These are phyloP conservation scores for Dissophora globulifera DNA, from an alignment of 192 early-diverging fungal genomes.

Conservation along the genomic window DNA sequence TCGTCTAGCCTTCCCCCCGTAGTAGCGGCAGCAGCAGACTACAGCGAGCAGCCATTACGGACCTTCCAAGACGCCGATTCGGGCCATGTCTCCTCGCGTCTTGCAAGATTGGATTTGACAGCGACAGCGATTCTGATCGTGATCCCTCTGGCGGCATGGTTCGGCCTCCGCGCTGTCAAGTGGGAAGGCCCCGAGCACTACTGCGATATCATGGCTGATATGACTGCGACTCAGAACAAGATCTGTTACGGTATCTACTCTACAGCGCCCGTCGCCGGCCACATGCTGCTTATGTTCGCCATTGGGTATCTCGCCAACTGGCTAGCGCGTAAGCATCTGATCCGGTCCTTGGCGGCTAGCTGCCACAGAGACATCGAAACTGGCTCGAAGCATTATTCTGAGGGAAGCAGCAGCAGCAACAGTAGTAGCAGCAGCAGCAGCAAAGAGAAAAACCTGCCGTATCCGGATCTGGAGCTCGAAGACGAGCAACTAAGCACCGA, in stretches of 20 bases:
- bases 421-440: background rate
- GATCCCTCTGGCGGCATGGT: constrained; percentile 32
- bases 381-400: no score
- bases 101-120: constrained; percentile 24
- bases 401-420: no score
- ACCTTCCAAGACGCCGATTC: constrained; percentile 41
- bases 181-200: constrained; percentile 29
- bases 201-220: constrained; percentile 28
- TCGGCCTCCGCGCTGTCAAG: constrained; percentile 27
- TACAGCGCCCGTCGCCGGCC: constrained; percentile 5
- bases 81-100: background rate
- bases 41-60: constrained; percentile 37
- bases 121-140: constrained; percentile 20
- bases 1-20: no score
- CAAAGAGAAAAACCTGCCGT: constrained; percentile 23
- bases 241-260: constrained; percentile 45
- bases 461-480: constrained; percentile 33
- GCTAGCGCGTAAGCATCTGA: constrained; percentile 22
- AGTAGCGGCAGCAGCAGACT: no score
- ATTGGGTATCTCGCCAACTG: constrained; percentile 34
- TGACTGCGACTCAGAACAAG: constrained; percentile 22
- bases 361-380: constrained; percentile 28
- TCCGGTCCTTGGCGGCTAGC: constrained; percentile 12
- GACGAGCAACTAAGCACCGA: constrained; percentile 43
- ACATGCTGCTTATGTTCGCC: constrained; percentile 4